These are phyloP conservation scores for Medicago truncatula DNA, from an alignment of 306 rosid genomes.

Conservation along the genomic window DNA sequence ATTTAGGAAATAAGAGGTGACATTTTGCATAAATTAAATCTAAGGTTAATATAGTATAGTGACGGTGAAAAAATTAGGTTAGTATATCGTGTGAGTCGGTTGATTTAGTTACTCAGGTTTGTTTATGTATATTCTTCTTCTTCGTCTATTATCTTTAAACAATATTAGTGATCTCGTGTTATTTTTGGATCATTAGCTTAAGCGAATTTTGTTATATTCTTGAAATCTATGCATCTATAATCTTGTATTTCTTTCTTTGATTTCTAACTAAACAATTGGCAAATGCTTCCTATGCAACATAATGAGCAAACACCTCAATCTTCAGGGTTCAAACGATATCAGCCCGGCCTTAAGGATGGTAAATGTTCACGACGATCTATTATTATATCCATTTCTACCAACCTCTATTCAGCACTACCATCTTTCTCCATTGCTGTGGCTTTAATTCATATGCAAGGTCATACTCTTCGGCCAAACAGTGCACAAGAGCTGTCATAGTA, in stretches of 20 bases:
- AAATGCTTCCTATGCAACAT: too few relatives aligned
- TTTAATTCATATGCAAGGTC: constrained; percentile 70
- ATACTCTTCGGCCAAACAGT: constrained; percentile 64
- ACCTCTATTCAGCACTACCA: constrained; percentile 68
- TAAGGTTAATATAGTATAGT: too few relatives aligned
- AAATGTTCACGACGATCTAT: too few relatives aligned
- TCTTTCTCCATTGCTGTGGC: constrained; percentile 91
- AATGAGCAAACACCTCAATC: too few relatives aligned
- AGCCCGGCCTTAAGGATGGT: too few relatives aligned
- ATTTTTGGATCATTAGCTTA: not conserved
- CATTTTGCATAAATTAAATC: too few relatives aligned
- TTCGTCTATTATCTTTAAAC: not conserved
- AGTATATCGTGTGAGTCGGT: too few relatives aligned
- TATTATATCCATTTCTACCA: too few relatives aligned
- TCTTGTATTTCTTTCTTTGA: not conserved
- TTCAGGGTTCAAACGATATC: too few relatives aligned
- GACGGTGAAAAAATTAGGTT: too few relatives aligned
- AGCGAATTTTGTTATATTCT: not conserved
- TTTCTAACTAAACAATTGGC: too few relatives aligned
- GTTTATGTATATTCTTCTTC: constrained; percentile 28
- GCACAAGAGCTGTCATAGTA: constrained; percentile 50
- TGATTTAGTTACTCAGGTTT: constrained; percentile 69
- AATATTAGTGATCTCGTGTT: constrained; percentile 16
- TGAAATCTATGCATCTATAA: not conserved
- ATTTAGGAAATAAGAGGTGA: too few relatives aligned